These are phyloP conservation scores for Miscanthus sacchariflorus DNA, from an alignment of 202 grass and related monocot species.

Conservation along the genomic window DNA sequence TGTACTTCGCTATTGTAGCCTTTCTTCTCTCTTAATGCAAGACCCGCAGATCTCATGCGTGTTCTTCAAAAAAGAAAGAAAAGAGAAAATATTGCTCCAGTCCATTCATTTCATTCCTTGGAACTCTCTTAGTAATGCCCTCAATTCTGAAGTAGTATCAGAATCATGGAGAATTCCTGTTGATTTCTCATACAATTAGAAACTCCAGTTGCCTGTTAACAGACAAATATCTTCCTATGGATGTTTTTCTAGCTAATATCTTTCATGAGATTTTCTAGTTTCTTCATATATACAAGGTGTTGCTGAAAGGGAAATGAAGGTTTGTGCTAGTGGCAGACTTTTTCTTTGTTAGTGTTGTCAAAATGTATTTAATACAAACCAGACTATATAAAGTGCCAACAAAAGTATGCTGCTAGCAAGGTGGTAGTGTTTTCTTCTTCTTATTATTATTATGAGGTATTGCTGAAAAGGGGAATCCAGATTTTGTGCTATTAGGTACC, in stretches of 20 bases:
- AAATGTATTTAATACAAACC: not conserved
- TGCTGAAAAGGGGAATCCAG: not conserved
- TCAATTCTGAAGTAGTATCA: not conserved
- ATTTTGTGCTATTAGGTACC: not conserved
- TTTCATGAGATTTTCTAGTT: not conserved
- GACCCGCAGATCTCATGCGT: too few relatives aligned
- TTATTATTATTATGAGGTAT: not conserved
- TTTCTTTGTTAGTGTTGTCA: not conserved
- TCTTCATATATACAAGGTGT: not conserved
- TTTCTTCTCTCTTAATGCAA: too few relatives aligned
- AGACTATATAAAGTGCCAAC: not conserved
- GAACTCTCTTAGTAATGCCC: slow-evolving; percentile 11
- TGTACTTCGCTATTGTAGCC: too few relatives aligned
- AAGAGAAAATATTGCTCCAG: slow-evolving; percentile 13
- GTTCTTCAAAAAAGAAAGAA: too few relatives aligned
- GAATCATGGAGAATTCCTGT: not conserved
- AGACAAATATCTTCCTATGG: not conserved
- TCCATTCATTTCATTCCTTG: slow-evolving; percentile 13
- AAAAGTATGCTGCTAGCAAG: not conserved
- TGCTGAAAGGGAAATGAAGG: not conserved
- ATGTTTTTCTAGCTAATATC: not conserved
- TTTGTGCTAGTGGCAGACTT: not conserved
- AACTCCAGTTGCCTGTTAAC: not conserved
- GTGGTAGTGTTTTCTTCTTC: not conserved
- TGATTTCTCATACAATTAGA: not conserved